Percentiles rank a stretch among this genome's conserved stretches.
These are phyloP conservation scores for Botryotinia convoluta DNA, from an alignment of 2,329 filamentous ascomycete genomes.

Conservation along the genomic window DNA sequence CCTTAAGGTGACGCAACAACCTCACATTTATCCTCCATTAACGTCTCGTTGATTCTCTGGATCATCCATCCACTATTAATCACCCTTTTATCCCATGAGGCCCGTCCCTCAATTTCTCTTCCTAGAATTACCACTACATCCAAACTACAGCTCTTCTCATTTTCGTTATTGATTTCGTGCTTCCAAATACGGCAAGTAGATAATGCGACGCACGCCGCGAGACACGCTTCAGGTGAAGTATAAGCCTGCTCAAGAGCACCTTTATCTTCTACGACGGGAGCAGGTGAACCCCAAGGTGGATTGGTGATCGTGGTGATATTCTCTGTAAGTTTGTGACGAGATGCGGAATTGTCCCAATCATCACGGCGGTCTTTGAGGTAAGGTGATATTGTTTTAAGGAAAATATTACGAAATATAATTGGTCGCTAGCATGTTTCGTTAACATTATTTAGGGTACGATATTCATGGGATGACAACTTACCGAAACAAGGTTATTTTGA, in stretches of 20 bases:
- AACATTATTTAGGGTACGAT: neutral
- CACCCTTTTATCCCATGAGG: neutral
- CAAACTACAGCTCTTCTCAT: neutral
- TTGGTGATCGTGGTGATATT: neutral
- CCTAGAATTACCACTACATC: conserved; percentile 8
- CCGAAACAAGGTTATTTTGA: neutral
- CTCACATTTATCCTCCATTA: conserved; percentile 10
- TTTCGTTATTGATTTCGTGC: conserved; percentile 3
- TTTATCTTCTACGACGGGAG: neutral
- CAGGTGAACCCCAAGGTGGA: neutral
- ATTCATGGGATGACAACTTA: neutral
- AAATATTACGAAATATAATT: conserved; percentile 4
- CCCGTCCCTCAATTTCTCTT: neutral
- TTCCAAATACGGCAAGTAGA: conserved; percentile 8
- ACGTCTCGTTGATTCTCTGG: neutral
- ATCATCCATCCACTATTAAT: conserved; percentile 15
- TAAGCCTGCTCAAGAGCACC: neutral
- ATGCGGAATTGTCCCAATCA: conserved; percentile 23
- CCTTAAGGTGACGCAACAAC: neutral
- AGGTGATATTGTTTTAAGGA: conserved; percentile 7
- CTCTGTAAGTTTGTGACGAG: conserved; percentile 7
- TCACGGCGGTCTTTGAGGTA: neutral
- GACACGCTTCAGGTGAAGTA: conserved; percentile 10
- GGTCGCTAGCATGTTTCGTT: neutral
- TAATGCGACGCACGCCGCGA: conserved; percentile 6